Conservation (phyloP, 1,139 yeast genomes). For the Taphrina deformans region DNA sequence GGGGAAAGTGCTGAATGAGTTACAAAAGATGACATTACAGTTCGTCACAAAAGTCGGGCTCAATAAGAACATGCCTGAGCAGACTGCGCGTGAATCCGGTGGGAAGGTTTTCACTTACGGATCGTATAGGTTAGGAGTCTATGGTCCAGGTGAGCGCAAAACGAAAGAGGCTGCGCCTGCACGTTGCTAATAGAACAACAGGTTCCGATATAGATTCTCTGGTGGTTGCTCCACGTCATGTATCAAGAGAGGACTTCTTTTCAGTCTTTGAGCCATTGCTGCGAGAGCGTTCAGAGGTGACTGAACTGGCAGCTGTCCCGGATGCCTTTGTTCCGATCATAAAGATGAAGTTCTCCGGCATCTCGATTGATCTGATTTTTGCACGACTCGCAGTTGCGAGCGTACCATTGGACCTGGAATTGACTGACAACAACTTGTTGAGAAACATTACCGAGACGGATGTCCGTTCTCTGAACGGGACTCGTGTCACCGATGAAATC, state of each 20-base stretch:
- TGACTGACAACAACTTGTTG: constrained; percentile 80
- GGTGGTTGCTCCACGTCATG: constrained; percentile 94
- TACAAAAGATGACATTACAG: constrained; percentile 73
- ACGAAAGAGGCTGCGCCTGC: background rate
- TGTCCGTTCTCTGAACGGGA: constrained; percentile 85
- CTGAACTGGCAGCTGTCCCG: constrained; percentile 88
- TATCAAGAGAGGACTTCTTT: constrained; percentile 85
- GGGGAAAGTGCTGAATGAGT: constrained; percentile 64
- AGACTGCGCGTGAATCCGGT: constrained; percentile 96
- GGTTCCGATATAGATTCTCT: constrained; percentile 97
- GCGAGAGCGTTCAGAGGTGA: constrained; percentile 70
- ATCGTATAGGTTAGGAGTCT: constrained; percentile 89
- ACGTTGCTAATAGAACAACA: background rate
- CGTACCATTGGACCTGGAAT: constrained; percentile 69
- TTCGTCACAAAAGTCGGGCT: constrained; percentile 80
- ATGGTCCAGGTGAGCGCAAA: constrained; percentile 64
- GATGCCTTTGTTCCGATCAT: constrained; percentile 97
- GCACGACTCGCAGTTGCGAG: constrained; percentile 80
- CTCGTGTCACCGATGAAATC: constrained; percentile 95
- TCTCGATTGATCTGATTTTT: constrained; percentile 83
- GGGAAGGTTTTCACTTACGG: constrained; percentile 96
- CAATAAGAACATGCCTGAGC: constrained; percentile 88
- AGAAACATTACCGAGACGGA: constrained; percentile 88
- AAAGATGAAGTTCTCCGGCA: constrained; percentile 80
- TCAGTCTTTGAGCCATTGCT: constrained; percentile 69